Evolutionary conservation across 139 green algal genomes (phyloP).

Genomic region (Volvox reticuliferus): DNA sequence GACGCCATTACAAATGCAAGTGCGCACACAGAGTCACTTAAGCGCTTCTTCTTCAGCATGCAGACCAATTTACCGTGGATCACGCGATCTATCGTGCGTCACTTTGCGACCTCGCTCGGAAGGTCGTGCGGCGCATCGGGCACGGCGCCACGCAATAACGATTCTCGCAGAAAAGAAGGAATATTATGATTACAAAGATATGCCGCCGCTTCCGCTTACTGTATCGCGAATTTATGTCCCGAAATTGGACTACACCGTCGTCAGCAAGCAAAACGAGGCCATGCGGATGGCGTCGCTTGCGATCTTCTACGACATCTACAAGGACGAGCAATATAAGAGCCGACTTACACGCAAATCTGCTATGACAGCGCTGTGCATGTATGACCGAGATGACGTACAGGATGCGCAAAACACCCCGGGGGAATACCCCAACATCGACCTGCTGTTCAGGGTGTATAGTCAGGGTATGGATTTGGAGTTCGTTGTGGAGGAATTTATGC

Average conservation of each 20-base stretch:
- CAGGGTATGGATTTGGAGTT: conserved; percentile 66
- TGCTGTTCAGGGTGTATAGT: conserved; percentile 68
- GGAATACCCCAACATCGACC: conserved; percentile 73
- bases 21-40: background rate
- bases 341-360: conserved; percentile 58
- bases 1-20: background rate
- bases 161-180: conserved; percentile 48
- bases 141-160: background rate
- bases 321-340: conserved; percentile 71
- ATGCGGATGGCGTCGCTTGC: conserved; percentile 65
- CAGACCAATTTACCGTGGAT: background rate
- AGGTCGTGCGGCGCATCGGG: background rate
- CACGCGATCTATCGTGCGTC: background rate
- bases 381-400: conserved; percentile 68
- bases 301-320: conserved; percentile 76
- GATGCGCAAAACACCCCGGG: conserved; percentile 55
- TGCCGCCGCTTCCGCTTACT: conserved; percentile 67
- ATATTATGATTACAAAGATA: conserved; percentile 76
- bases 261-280: conserved; percentile 50
- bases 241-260: conserved; percentile 64
- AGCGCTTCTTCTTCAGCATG: background rate
- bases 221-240: conserved; percentile 65
- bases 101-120: background rate
- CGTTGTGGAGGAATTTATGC: conserved; percentile 63
- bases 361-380: conserved; percentile 76